Evolutionary conservation across 805 yeast species (phyloP).

Genomic region (Wickerhamiella cacticola): DNA sequence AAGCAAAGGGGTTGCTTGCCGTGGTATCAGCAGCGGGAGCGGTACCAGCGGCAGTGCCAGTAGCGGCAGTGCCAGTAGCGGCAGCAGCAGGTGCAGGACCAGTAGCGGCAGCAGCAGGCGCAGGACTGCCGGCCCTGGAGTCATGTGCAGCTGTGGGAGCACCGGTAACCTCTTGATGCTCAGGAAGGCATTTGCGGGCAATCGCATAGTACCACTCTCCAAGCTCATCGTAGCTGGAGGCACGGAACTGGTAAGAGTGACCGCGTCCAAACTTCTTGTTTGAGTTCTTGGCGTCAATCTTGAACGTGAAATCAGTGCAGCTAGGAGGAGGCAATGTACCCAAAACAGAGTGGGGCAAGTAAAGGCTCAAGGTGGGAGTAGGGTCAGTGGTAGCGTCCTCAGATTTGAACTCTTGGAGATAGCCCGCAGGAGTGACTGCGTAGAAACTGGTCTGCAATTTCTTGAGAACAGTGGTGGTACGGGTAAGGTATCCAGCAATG

Average conservation of each 20-base stretch:
- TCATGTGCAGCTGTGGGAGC: not conserved
- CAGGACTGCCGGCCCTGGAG: conserved; percentile 3
- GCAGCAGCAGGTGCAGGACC: conserved; percentile 10
- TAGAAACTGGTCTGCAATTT: conserved; percentile 33
- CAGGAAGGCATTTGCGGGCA: conserved; percentile 10
- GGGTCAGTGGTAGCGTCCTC: conserved; percentile 34
- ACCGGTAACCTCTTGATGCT: not conserved
- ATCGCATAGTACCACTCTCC: conserved; percentile 37
- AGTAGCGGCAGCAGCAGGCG: not conserved
- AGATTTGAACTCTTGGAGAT: conserved; percentile 37
- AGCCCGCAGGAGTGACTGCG: conserved; percentile 37
- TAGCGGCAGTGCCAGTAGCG: not conserved
- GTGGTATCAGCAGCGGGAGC: not conserved
- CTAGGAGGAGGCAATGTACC: conserved; percentile 28
- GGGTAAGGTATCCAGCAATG: conserved; percentile 36
- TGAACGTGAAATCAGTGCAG: conserved; percentile 32
- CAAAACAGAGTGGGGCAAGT: conserved; percentile 36
- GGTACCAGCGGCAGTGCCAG: not conserved
- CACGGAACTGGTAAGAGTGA: conserved; percentile 33
- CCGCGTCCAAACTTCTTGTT: conserved; percentile 23
- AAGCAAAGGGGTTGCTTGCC: not conserved
- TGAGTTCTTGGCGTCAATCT: conserved; percentile 34
- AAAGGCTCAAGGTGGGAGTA: conserved; percentile 35
- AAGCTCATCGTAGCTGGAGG: conserved; percentile 36
- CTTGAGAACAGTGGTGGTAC: conserved; percentile 35